Conservation (phyloP, 2,329 filamentous ascomycete genomes). For the Leptographium radiaticola region DNA sequence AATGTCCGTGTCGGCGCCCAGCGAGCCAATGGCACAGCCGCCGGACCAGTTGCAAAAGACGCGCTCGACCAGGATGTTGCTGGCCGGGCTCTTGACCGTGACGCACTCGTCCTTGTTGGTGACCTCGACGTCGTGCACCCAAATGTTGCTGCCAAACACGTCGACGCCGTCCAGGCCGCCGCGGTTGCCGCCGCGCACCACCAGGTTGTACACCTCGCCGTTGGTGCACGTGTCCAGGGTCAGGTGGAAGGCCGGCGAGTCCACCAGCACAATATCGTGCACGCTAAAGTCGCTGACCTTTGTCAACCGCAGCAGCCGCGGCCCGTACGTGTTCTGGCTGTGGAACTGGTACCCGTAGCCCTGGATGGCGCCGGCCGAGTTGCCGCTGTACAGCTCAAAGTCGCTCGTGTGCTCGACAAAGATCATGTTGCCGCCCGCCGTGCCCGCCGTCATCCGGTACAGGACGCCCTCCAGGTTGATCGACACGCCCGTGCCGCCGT, state of each 20-base stretch:
- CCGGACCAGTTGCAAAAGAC: constrained; percentile 51
- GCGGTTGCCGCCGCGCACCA: constrained; percentile 34
- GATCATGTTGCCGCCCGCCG: constrained; percentile 14
- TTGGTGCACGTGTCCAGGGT: constrained; percentile 23
- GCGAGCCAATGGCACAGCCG: constrained; percentile 41
- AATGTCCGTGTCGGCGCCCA: constrained; percentile 26
- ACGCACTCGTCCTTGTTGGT: constrained; percentile 47
- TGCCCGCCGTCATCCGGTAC: constrained; percentile 8
- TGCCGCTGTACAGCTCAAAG: constrained; percentile 31
- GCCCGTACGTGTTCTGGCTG: constrained; percentile 19
- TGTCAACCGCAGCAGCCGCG: constrained; percentile 31
- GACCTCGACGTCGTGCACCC: constrained; percentile 46
- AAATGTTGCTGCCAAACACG: constrained; percentile 39
- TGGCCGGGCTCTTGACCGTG: constrained; percentile 25
- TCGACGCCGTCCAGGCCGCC: constrained; percentile 44
- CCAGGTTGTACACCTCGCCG: constrained; percentile 40
- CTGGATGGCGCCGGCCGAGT: constrained; percentile 33
- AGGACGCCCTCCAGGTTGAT: constrained; percentile 11
- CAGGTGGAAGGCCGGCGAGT: constrained; percentile 18
- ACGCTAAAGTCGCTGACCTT: constrained; percentile 31
- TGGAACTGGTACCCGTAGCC: constrained; percentile 36
- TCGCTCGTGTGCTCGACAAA: constrained; percentile 19
- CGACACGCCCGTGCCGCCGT: constrained; percentile 7
- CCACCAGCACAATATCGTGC: constrained; percentile 34
- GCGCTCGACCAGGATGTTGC: constrained; percentile 43